Conservation (phyloP, 2,329 filamentous ascomycete species). For the Dactylellina parvicollis region DNA sequence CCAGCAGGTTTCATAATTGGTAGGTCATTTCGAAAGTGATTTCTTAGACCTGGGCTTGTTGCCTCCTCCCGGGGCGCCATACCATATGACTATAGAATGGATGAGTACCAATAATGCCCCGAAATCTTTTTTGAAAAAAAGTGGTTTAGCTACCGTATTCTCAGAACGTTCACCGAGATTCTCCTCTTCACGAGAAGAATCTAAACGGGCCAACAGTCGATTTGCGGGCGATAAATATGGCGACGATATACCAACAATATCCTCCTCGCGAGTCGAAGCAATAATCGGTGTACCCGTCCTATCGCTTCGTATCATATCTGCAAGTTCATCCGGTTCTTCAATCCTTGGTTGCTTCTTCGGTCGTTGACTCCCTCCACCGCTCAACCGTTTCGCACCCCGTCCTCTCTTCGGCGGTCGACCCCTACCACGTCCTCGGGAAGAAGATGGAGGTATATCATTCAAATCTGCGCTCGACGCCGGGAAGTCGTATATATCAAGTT, state of each 20-base stretch:
- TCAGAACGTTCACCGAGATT: not conserved
- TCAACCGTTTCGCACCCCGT: slow-evolving; percentile 36
- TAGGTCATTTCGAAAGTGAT: not conserved
- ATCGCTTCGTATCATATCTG: not conserved
- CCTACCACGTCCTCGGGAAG: slow-evolving; percentile 20
- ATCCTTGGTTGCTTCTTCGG: slow-evolving; percentile 39
- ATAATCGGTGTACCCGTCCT: not conserved
- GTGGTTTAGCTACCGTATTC: not conserved
- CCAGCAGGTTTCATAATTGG: not conserved
- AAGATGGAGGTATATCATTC: not conserved
- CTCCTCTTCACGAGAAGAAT: not conserved
- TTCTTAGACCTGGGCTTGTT: not conserved
- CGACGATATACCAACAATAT: not conserved
- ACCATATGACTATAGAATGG: not conserved
- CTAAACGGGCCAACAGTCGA: not conserved
- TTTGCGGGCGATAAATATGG: not conserved
- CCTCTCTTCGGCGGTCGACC: slow-evolving; percentile 37
- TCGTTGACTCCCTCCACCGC: slow-evolving; percentile 26
- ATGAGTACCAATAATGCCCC: not conserved
- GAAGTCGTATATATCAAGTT: slow-evolving; percentile 34
- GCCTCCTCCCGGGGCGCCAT: not conserved
- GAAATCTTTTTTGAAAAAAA: not conserved
- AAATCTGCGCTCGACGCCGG: slow-evolving; percentile 32
- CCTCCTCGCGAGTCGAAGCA: not conserved
- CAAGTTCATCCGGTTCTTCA: slow-evolving; percentile 12